A percentile compares a stretch with the other conserved stretches of the same genome.
Evolutionary conservation across 2,329 filamentous ascomycete genomes (phyloP).

Genomic region (Amauroascus verrucosus): DNA sequence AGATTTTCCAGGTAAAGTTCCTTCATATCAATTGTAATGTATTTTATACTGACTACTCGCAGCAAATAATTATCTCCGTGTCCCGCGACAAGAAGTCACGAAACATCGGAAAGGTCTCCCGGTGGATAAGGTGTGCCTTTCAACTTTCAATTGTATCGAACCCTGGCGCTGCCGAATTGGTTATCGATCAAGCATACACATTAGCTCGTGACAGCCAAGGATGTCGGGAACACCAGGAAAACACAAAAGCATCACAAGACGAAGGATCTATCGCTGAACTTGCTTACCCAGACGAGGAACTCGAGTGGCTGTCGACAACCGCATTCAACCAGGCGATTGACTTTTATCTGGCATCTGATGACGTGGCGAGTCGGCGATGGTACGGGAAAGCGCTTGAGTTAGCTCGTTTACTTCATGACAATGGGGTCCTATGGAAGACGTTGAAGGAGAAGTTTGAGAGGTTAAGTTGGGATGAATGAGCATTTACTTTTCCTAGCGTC

Average conservation of each 20-base stretch:
- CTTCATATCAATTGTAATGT: slow-evolving; percentile 31
- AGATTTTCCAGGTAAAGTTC: slow-evolving; percentile 36
- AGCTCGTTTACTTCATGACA: slow-evolving; percentile 23
- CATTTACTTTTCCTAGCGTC: neutral
- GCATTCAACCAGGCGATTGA: slow-evolving; percentile 49
- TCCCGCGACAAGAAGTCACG: slow-evolving; percentile 41
- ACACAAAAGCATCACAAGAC: slow-evolving; percentile 16
- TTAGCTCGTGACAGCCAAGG: slow-evolving; percentile 18
- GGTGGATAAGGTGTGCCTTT: slow-evolving; percentile 70
- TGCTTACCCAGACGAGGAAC: slow-evolving; percentile 46
- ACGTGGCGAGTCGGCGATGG: slow-evolving; percentile 29
- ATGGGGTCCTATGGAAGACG: slow-evolving; percentile 20
- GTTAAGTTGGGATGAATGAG: slow-evolving; percentile 19
- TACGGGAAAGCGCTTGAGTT: slow-evolving; percentile 29
- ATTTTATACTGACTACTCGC: slow-evolving; percentile 17
- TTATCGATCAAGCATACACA: slow-evolving; percentile 28
- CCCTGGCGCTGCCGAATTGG: slow-evolving; percentile 24
- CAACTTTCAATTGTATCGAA: slow-evolving; percentile 49
- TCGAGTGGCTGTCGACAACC: slow-evolving; percentile 48
- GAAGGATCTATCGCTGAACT: slow-evolving; percentile 18
- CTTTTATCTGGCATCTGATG: slow-evolving; percentile 32
- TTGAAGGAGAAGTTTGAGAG: slow-evolving; percentile 24
- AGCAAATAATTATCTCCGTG: slow-evolving; percentile 60
- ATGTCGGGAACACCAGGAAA: slow-evolving; percentile 13
- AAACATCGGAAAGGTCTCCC: slow-evolving; percentile 54